Evolutionary conservation across 768 basidiomycete genomes (phyloP).

Genomic region (Lentinula edodes): DNA sequence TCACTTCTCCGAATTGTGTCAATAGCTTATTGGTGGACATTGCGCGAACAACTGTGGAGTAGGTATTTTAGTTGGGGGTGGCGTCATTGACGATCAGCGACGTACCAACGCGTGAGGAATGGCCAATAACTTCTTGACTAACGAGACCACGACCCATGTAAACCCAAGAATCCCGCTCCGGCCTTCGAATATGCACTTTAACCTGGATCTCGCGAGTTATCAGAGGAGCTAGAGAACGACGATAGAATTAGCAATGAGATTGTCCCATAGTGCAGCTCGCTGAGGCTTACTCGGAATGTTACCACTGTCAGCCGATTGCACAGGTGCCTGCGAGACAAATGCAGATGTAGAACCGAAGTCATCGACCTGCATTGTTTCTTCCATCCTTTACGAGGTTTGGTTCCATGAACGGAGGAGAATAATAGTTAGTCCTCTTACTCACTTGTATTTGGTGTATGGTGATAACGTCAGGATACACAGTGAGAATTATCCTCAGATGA

Average conservation of each 20-base stretch:
- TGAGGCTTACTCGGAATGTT: conserved; percentile 12
- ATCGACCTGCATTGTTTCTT: conserved; percentile 44
- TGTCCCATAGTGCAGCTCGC: neutral
- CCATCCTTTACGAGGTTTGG: conserved; percentile 19
- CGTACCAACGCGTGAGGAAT: conserved; percentile 78
- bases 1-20: conserved; percentile 65
- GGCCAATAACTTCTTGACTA: conserved; percentile 68
- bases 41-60: conserved; percentile 52
- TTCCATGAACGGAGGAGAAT: neutral
- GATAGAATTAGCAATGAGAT: conserved; percentile 4
- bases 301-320: conserved; percentile 12
- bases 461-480: no score
- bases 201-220: conserved; percentile 63
- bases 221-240: conserved; percentile 13
- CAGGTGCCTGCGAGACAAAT: conserved; percentile 12
- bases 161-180: conserved; percentile 75
- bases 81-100: conserved; percentile 9
- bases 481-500: neutral
- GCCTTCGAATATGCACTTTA: conserved; percentile 77
- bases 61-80: conserved; percentile 5
- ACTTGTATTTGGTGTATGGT: neutral
- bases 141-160: conserved; percentile 78
- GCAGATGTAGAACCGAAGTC: conserved; percentile 17
- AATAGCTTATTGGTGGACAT: conserved; percentile 63
- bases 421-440: neutral